phyloP scores from a whole-genome alignment of 306 rosid species.

The barrel medic (Medicago truncatula) region MtrunA17r5.0-ANR NC_053042.1:45800001-45800500 shows the following conservation, averaged over 20 bases:
- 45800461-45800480: constrained; percentile 80
- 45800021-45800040: constrained; percentile 53
- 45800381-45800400: constrained; percentile 80
- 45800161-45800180: constrained; percentile 77
- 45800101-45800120: constrained; percentile 51
- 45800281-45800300: constrained; percentile 62
- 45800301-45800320: constrained; percentile 63
- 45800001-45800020: constrained; percentile 83
- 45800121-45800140: constrained; percentile 57
- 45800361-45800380: constrained; percentile 54
- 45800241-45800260: constrained; percentile 69
- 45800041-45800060: constrained; percentile 61
- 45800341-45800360: constrained; percentile 61
- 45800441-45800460: constrained; percentile 69
- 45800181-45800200: constrained; percentile 71
- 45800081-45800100: constrained; percentile 79
- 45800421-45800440: constrained; percentile 63
- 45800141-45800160: constrained; percentile 74
- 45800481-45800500: constrained; percentile 59
- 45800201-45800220: constrained; percentile 67
- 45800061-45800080: constrained; percentile 67
- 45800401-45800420: constrained; percentile 74
- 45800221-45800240: constrained; percentile 69
- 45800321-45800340: constrained; percentile 70
- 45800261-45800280: constrained; percentile 70